Conservation (phyloP, 345 rosid genomes). For the Turritis glabra region DNA sequence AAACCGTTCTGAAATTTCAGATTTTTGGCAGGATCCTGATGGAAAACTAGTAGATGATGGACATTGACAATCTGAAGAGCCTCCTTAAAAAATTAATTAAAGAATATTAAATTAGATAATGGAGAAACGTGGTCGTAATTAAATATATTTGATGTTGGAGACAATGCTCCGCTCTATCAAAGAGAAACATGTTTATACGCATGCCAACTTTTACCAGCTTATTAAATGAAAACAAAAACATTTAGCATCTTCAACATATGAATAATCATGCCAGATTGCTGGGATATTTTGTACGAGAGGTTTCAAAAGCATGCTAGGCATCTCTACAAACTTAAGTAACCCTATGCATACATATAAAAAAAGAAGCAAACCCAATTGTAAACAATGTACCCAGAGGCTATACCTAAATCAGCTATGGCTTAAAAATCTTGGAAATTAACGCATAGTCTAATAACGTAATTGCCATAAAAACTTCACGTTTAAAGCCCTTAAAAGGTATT, state of each 20-base stretch:
- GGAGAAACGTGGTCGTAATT: conserved; percentile 14
- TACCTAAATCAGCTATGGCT: conserved; percentile 68
- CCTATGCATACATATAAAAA: background rate
- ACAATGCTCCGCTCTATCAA: background rate
- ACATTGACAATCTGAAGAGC: conserved; percentile 5
- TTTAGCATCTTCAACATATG: background rate
- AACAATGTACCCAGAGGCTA: background rate
- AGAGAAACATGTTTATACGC: too few species aligned
- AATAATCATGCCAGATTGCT: background rate
- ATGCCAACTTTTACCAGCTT: conserved; percentile 1
- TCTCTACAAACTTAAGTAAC: background rate
- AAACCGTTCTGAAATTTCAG: conserved; percentile 10
- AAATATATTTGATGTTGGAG: conserved; percentile 14
- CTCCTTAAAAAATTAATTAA: background rate
- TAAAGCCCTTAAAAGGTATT: too few species aligned
- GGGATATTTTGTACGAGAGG: conserved; percentile 1
- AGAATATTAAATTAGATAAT: conserved; percentile 21
- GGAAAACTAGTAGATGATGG: conserved; percentile 11
- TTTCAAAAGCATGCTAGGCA: background rate
- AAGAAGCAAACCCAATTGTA: background rate
- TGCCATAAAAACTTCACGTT: too few species aligned
- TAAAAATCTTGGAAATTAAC: conserved; percentile 43
- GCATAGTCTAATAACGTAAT: too few species aligned
- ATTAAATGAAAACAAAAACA: background rate
- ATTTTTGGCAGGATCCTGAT: background rate